Evolutionary conservation across 73 alveolate species (phyloP).

Genomic region (Breviolum minutum): DNA sequence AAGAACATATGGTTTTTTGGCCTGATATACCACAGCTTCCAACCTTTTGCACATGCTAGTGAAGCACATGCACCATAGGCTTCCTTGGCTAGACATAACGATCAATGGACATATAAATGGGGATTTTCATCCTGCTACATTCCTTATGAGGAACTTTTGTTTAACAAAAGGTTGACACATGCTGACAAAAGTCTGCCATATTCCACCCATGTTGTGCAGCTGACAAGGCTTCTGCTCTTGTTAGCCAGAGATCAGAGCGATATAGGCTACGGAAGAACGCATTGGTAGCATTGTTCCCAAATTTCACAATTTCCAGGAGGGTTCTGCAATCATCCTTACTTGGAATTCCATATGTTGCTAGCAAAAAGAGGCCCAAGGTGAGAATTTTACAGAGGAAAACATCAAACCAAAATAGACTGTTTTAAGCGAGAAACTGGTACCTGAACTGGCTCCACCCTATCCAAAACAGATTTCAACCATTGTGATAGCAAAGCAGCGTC

Average conservation of each 20-base stretch:
- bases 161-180: too few species aligned
- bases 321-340: neutral
- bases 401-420: too few species aligned
- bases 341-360: too few species aligned
- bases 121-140: too few species aligned
- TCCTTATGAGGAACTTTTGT: too few species aligned
- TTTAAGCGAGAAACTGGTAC: slow-evolving; percentile 47
- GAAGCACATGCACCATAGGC: neutral
- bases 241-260: slow-evolving; percentile 7
- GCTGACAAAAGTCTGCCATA: neutral
- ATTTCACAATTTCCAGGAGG: neutral
- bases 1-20: slow-evolving; percentile 10
- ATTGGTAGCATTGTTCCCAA: neutral
- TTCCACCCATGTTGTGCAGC: slow-evolving; percentile 22
- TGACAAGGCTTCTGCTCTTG: neutral
- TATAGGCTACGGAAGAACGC: neutral
- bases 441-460: neutral
- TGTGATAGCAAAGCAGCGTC: slow-evolving; percentile 3
- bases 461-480: slow-evolving; percentile 6
- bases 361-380: too few species aligned
- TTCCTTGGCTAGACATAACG: too few species aligned
- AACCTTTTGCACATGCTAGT: neutral
- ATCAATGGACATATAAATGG: too few species aligned
- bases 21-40: slow-evolving; percentile 28
- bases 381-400: too few species aligned